Conservation (phyloP, 1,284 basidiomycete genomes). For the Sporisorium iseilematis-ciliati region DNA sequence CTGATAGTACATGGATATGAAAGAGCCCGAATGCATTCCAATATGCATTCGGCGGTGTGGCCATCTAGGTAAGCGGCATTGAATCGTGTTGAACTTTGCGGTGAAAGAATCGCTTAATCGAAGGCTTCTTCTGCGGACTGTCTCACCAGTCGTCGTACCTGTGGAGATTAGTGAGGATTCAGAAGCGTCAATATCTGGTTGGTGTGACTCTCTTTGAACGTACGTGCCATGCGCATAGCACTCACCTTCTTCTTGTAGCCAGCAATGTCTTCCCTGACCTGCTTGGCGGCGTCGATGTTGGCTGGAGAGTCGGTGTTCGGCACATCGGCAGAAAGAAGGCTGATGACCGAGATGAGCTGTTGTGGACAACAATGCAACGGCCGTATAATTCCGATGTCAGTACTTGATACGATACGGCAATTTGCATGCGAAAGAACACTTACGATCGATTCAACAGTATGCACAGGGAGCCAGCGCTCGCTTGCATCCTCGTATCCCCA, state of each 20-base stretch:
- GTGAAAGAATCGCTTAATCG: slow-evolving; percentile 25
- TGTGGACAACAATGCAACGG: not conserved
- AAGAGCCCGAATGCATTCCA: slow-evolving; percentile 4
- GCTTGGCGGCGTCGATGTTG: slow-evolving; percentile 85
- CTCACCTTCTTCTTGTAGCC: slow-evolving; percentile 67
- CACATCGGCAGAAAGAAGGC: slow-evolving; percentile 88
- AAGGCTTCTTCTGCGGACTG: slow-evolving; percentile 66
- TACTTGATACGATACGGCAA: not conserved
- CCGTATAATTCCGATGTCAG: not conserved
- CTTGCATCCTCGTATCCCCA: slow-evolving; percentile 98
- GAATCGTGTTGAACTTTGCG: too few relatives aligned
- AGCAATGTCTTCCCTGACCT: slow-evolving; percentile 66
- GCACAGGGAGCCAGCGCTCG: slow-evolving; percentile 97
- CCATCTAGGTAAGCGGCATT: not conserved
- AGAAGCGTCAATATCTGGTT: too few relatives aligned
- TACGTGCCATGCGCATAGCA: not conserved
- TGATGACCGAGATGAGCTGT: slow-evolving; percentile 95
- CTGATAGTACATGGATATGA: slow-evolving; percentile 24
- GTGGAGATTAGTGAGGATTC: slow-evolving; percentile 3
- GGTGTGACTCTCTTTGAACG: too few relatives aligned
- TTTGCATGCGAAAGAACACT: slow-evolving; percentile 70
- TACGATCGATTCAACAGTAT: slow-evolving; percentile 96
- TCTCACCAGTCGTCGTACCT: slow-evolving; percentile 65
- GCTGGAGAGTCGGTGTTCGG: slow-evolving; percentile 96
- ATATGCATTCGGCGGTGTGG: not conserved